phyloP scores from a whole-genome alignment of 2,329 filamentous ascomycete species.

The Phoma sp. region DNA sequence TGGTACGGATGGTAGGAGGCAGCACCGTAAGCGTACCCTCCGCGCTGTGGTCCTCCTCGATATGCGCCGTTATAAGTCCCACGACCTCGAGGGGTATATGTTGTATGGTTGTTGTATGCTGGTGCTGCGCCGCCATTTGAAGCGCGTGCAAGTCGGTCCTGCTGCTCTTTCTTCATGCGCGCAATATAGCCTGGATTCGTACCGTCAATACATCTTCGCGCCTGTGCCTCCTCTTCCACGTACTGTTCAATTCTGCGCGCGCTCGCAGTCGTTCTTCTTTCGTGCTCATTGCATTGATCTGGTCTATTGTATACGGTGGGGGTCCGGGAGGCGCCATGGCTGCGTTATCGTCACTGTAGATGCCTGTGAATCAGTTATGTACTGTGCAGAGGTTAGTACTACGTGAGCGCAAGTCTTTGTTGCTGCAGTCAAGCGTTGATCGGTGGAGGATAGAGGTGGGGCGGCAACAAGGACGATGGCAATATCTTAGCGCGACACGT shows the following conservation, averaged over 20 bases:
- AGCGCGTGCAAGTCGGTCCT: slow-evolving; percentile 17
- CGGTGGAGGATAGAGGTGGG: slow-evolving; percentile 2
- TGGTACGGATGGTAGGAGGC: slow-evolving; percentile 32
- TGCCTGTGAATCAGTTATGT: slow-evolving; percentile 12
- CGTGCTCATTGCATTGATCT: slow-evolving; percentile 33
- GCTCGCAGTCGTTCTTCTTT: slow-evolving; percentile 29
- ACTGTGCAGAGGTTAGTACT: slow-evolving; percentile 17
- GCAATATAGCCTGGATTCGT: slow-evolving; percentile 24
- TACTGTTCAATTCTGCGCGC: slow-evolving; percentile 36
- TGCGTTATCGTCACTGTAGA: slow-evolving; percentile 5
- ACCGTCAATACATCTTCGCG: slow-evolving; percentile 15
- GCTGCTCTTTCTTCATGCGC: slow-evolving; percentile 30
- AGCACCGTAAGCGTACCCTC: slow-evolving; percentile 16
- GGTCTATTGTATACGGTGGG: slow-evolving; percentile 34
- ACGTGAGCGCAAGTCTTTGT: slow-evolving; percentile 12
- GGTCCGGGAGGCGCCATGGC: slow-evolving; percentile 33
- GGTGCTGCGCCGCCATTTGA: slow-evolving; percentile 5
- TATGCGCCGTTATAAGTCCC: not conserved
- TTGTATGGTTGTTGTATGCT: not conserved
- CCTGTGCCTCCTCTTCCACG: slow-evolving; percentile 20
- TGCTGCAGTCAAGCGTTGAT: slow-evolving; percentile 3
- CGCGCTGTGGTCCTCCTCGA: slow-evolving; percentile 12
- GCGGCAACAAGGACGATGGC: not conserved
- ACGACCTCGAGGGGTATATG: slow-evolving; percentile 5
- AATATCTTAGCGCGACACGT: slow-evolving; percentile 3